Evolutionary conservation across 495 filamentous ascomycete species (phyloP), one percentile per base, ranked within the genome.

Genomic region (Talaromyces thailandensis): DNA sequence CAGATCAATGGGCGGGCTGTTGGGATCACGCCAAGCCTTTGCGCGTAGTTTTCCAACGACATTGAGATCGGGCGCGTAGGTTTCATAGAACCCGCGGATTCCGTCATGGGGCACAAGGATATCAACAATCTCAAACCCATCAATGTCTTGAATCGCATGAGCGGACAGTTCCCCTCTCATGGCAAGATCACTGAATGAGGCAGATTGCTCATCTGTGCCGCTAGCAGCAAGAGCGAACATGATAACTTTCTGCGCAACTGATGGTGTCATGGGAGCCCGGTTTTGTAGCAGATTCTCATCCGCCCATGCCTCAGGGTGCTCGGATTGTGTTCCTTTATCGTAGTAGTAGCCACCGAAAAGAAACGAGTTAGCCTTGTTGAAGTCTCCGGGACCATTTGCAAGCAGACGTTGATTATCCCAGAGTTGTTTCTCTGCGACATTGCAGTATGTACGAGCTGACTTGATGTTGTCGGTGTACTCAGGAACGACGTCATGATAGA

Each of bases 401-500:
- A 76, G 71, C 18, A 86, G 68, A 12, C 82, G 69, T 18, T 75
- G 66, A 40, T 84, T 80, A 51, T 81, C 75, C 65, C 82, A 81
- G 11, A 92, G 71, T 69, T 98, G 90, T 21, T 77, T 74, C 8
- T 84, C 77, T 12, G 89, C 91, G 25, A 79, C 66, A 26, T 88
- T 82, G 66, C 92, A 96, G 45, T 92, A 70, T 3, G 66, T 69
- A 24, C 87, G 79, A 2, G 92, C 93, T 2, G 77, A 78, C 28
- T 82, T 71, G 57, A 98, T 80, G 64, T 89, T 81, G 0, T 80
- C 76, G 0, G 67, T 75, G 70, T 92, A 87, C 65, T 98, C 94
- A 3, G 88, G 88, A 64, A 91, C 95, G 14, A 96, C 94, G 37
- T 89, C 79, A 67, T 97, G 93, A 61, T 82, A 81, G 12, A 92